Percentiles rank a stretch among this genome's conserved stretches.
Conservation (phyloP, 208 protist species). For the Novymonas esmeraldas region DNA sequence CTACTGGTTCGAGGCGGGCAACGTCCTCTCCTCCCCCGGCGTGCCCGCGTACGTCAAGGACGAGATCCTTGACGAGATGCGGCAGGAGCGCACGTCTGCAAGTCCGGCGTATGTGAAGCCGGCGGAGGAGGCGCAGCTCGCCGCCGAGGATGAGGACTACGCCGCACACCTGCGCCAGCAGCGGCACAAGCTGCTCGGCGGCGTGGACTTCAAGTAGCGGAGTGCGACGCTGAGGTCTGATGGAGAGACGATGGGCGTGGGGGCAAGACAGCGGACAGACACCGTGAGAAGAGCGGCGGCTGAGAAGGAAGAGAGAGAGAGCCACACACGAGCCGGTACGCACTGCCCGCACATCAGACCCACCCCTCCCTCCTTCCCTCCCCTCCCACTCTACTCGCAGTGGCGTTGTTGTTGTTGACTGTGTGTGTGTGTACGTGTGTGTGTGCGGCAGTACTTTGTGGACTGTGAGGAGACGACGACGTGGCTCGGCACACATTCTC, state of each 20-base stretch:
- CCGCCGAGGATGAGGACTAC: slow-evolving; percentile 44
- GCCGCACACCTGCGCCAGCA: slow-evolving; percentile 62
- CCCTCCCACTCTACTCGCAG: background rate
- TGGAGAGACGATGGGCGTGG: too few species aligned
- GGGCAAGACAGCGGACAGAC: too few species aligned
- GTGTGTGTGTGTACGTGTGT: background rate
- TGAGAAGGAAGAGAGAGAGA: background rate
- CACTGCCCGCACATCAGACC: background rate
- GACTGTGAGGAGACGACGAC: too few species aligned
- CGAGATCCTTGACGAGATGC: slow-evolving; percentile 79
- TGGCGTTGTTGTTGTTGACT: background rate
- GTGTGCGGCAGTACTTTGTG: background rate
- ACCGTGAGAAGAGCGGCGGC: too few species aligned
- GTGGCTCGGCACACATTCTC: background rate
- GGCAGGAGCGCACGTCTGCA: slow-evolving; percentile 34
- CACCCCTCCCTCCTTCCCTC: too few species aligned
- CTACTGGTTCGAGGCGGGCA: slow-evolving; percentile 87
- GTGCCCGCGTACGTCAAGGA: slow-evolving; percentile 81
- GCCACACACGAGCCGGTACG: background rate
- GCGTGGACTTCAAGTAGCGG: slow-evolving; percentile 21
- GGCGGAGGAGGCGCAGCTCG: slow-evolving; percentile 36
- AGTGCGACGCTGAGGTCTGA: too few species aligned
- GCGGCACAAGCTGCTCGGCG: slow-evolving; percentile 31
- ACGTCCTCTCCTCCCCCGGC: slow-evolving; percentile 56
- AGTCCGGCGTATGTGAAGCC: slow-evolving; percentile 73